These are phyloP conservation scores for Tetracladium maxilliforme DNA, from an alignment of 2,329 filamentous ascomycete genomes.

Conservation along the genomic window DNA sequence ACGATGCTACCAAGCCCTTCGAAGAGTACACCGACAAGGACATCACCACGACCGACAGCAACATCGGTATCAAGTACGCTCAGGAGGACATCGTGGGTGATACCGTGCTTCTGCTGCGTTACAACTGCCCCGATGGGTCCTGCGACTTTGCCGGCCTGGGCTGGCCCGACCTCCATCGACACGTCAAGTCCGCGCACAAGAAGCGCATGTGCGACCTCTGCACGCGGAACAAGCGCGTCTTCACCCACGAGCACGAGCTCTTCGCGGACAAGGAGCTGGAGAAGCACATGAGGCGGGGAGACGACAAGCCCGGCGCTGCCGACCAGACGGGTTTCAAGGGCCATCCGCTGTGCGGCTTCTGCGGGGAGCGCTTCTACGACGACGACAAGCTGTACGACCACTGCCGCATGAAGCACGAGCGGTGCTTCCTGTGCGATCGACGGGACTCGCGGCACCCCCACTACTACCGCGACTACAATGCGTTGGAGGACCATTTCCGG, in stretches of 20 bases:
- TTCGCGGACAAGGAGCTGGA: conserved; percentile 71
- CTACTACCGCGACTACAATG: conserved; percentile 82
- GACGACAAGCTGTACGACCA: conserved; percentile 91
- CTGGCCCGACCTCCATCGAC: conserved; percentile 64
- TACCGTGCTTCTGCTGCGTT: conserved; percentile 72
- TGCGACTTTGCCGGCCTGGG: conserved; percentile 78
- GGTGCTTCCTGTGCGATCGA: conserved; percentile 87
- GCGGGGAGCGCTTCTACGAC: conserved; percentile 82
- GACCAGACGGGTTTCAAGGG: conserved; percentile 95
- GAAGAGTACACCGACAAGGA: conserved; percentile 67
- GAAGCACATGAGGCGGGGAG: conserved; percentile 79
- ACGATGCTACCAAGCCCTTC: conserved; percentile 66
- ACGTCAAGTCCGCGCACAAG: conserved; percentile 69
- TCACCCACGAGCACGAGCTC: conserved; percentile 92
- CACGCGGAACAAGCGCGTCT: conserved; percentile 91
- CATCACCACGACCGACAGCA: conserved; percentile 66
- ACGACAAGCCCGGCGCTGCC: conserved; percentile 75
- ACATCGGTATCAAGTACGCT: conserved; percentile 84
- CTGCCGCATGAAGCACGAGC: conserved; percentile 85
- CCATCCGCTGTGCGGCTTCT: conserved; percentile 90
- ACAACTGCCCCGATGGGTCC: conserved; percentile 79
- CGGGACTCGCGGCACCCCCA: conserved; percentile 57
- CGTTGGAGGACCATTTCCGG: conserved; percentile 74
- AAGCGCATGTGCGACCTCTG: conserved; percentile 90
- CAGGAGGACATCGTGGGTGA: conserved; percentile 83